Evolutionary conservation across 768 basidiomycete species (phyloP), one percentile per base, ranked within the genome.

Genomic region (Astraeus odoratus): DNA sequence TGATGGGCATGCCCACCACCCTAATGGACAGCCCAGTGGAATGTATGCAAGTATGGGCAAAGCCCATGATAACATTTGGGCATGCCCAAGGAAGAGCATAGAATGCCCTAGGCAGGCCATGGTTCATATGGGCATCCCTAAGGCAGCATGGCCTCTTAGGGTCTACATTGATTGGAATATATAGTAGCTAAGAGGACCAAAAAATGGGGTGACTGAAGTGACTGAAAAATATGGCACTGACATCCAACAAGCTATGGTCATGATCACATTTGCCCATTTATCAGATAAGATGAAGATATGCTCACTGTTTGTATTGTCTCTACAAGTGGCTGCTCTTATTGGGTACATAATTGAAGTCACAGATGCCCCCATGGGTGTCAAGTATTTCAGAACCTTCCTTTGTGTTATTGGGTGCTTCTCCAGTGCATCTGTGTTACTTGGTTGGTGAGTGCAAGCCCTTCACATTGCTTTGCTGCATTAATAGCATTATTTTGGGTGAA

Each of bases 371-470:
- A 55, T 57, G 36, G 77, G 80, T 0, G 77, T 67, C 22, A 85
- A 86, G 61, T 86, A 86, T 58, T 81, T 84, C 50, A 83, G 82
- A 1, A 83, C 77, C 0, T 87, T 81, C 68, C 74, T 86, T 44
- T 71, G 74, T 20, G 81, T 85, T 6, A 67, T 70, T 1, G 85
- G 85, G n/a, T 70, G 71, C 31, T 85, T 81, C 49, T 70, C 78
- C 2, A 65, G 70, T 0, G 71, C 80, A 50, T 81, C 85, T 10
- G 81, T 77, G 8, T 57, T 80, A 1, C 64, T 82, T 10, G 69
- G 78, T 18, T 86, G 83, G 83, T 82, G 37, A 10, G 67, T 53
- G 20, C 8, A 13, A n/a, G n/a, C n/a, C n/a, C n/a, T n/a, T 27
- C 25, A 24, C 8, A 3, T 37, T 26, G 13, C 19, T 13, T 38